Base-by-base conservation (phyloP, 345 rosid genomes). In the Clarkia xantiana region DNA sequence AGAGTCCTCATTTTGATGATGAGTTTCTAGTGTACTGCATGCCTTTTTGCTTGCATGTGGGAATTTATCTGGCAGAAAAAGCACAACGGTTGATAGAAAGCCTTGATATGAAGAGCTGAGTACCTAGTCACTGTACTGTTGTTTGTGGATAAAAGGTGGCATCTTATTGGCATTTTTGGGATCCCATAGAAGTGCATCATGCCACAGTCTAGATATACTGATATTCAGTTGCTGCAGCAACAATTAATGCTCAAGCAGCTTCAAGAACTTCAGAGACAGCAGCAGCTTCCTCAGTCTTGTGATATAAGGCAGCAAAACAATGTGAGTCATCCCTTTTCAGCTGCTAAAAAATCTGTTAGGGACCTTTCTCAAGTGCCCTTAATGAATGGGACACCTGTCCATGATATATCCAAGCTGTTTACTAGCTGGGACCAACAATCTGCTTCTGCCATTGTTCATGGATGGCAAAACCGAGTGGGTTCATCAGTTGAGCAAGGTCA, bases 261-360 rank as follows among this genome's bases (percentile, higher is more conserved):
- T 62, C 90, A 75, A 62, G 95, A 80, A 63, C 56, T 73, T 66
- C 88, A 81, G 63, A 75, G 76, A 59, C 90, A 79, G 68, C 85
- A 70, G 52, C 80, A 79, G 64, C 82, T 70, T 48, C 80, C 74
- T 52, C 76, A 68, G 63, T 58, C 59, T 6, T 67, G 68, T 40
- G 80, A 75, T 20, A 59, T 42, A 42, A 71, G 78, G 66, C 75
- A 70, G 53, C 72, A 68, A 55, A 79, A 62, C 57, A 56, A 80
- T 39, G 10, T 72, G 20, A 76, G 63, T 66, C 76, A 69, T 23
- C 59, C 63, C 52, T 58, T 76, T 40, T 43, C 75, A 44, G 40
- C 62, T 42, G 52, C 65, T 42, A 72, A 69, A 60, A 80, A 73
- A 57, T 59, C 61, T 48, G 64, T 59, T 13, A 72, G 59, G 25